A percentile compares a stretch with the other conserved stretches of the same genome.
phyloP scores from a whole-genome alignment of 345 rosid species.

The Barbarea vulgaris region DNA sequence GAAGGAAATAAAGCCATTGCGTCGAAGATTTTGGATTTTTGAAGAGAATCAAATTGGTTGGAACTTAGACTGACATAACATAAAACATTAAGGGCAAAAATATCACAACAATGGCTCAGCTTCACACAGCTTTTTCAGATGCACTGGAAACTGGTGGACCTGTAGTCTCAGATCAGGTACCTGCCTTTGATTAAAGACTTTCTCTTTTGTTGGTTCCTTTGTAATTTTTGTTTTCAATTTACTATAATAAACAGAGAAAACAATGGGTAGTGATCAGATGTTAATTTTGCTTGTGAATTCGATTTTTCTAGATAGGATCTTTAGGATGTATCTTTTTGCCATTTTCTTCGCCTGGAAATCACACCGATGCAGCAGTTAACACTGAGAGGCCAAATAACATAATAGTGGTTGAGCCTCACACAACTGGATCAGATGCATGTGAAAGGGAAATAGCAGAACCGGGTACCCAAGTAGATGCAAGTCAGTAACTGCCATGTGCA shows the following conservation, averaged over 20 bases:
- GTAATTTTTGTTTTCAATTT: not conserved
- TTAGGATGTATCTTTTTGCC: slow-evolving; percentile 36
- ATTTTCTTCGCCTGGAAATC: slow-evolving; percentile 39
- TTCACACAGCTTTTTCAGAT: too few species aligned
- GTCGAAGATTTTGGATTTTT: too few species aligned
- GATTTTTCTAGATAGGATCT: slow-evolving; percentile 34
- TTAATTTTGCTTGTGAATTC: not conserved
- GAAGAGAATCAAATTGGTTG: too few species aligned
- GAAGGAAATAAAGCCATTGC: too few species aligned
- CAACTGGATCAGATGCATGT: slow-evolving; percentile 27
- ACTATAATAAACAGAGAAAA: not conserved
- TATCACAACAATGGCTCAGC: too few species aligned
- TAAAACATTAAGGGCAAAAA: too few species aligned
- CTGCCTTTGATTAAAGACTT: slow-evolving; percentile 6
- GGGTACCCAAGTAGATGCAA: slow-evolving; percentile 35
- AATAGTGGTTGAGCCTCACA: slow-evolving; percentile 22
- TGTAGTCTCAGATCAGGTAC: slow-evolving; percentile 28
- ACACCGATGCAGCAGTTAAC: slow-evolving; percentile 36
- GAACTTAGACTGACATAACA: too few species aligned
- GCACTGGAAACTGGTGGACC: slow-evolving; percentile 18
- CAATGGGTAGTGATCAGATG: slow-evolving; percentile 4
- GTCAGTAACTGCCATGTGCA: slow-evolving; percentile 28
- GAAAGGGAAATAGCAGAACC: slow-evolving; percentile 18
- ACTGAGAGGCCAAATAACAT: slow-evolving; percentile 34
- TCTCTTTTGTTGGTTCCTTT: slow-evolving; percentile 1